Conservation (phyloP, 495 filamentous ascomycete species). For the Penicillium longicatenatum region DNA sequence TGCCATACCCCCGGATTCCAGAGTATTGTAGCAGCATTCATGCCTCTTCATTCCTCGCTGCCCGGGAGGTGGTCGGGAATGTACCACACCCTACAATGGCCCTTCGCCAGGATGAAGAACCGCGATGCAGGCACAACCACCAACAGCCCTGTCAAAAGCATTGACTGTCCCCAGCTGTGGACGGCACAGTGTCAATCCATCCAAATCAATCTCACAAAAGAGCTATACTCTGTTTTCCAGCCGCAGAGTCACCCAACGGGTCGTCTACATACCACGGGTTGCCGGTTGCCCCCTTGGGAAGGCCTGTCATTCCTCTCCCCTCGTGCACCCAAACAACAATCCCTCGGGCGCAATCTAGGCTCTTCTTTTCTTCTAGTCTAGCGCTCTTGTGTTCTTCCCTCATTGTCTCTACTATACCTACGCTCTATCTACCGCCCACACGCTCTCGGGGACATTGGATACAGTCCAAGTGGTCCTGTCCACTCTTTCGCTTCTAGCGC, state of each 20-base stretch:
- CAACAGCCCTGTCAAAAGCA: background rate
- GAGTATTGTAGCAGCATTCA: conserved; percentile 27
- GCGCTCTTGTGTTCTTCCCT: conserved; percentile 13
- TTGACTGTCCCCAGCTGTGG: background rate
- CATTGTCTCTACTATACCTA: conserved; percentile 18
- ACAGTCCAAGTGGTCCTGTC: conserved; percentile 29
- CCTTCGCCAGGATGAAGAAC: conserved; percentile 6
- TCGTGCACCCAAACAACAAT: conserved; percentile 30
- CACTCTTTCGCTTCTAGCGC: conserved; percentile 26
- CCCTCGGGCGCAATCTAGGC: conserved; percentile 30
- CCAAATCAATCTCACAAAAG: background rate
- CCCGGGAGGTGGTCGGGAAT: conserved; percentile 23
- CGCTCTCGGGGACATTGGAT: conserved; percentile 29
- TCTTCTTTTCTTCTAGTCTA: conserved; percentile 23
- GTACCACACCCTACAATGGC: conserved; percentile 17
- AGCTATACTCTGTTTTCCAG: conserved; percentile 4
- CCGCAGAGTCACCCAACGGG: background rate
- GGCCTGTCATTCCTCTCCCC: conserved; percentile 28
- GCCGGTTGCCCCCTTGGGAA: conserved; percentile 23
- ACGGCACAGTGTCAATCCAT: background rate
- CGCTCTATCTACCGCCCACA: conserved; percentile 14
- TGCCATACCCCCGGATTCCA: conserved; percentile 13
- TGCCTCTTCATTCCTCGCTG: conserved; percentile 26
- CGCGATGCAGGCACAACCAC: background rate
- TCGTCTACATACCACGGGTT: conserved; percentile 30